Evolutionary conservation across 148 eudicot genomes (phyloP).

Genomic region (Rhododendron ovatum): DNA sequence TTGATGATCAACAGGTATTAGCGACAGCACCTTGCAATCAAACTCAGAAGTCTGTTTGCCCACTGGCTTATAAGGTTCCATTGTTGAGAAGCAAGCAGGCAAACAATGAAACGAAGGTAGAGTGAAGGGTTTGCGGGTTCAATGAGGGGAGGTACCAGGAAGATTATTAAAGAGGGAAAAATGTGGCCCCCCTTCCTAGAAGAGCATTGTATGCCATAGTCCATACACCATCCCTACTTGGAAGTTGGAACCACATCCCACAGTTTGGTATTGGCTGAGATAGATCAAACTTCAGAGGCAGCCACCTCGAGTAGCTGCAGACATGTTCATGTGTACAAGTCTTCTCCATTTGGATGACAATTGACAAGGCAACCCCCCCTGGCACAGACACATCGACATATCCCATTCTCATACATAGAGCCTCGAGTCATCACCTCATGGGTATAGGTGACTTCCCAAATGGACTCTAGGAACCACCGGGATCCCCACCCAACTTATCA

Average conservation of each 20-base stretch:
- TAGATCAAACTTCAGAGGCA: background rate
- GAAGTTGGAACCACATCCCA: background rate
- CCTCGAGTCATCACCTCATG: no score
- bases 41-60: background rate
- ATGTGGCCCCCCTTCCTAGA: no score
- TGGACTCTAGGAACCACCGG: no score
- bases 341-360: no score
- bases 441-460: no score
- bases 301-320: background rate
- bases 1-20: background rate
- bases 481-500: no score
- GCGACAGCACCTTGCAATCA: background rate
- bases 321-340: background rate
- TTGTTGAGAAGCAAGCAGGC: background rate
- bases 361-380: no score
- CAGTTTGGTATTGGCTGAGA: background rate
- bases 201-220: background rate
- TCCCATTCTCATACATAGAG: no score
- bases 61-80: background rate
- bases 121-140: background rate
- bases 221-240: background rate
- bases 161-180: background rate
- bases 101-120: background rate
- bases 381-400: no score
- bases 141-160: background rate